phyloP scores from a whole-genome alignment of 225 moss, liverwort and hornwort species.

The Rhytidiadelphus loreus region DNA sequence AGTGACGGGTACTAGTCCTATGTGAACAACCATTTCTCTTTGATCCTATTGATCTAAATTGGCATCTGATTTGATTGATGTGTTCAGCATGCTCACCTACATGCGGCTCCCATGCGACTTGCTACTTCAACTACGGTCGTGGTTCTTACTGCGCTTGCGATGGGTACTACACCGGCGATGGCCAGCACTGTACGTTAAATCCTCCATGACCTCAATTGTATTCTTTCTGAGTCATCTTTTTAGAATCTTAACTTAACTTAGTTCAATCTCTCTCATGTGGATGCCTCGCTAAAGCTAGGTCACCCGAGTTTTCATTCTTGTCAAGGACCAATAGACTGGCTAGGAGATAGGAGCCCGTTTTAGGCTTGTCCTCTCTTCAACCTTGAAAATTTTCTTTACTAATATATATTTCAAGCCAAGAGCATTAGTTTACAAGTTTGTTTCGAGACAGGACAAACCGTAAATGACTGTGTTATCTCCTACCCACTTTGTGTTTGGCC shows the following conservation, averaged over 20 bases:
- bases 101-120: constrained; percentile 16
- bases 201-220: background rate
- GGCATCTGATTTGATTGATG: background rate
- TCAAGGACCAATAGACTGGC: background rate
- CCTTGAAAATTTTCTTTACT: too few species aligned
- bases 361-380: background rate
- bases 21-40: background rate
- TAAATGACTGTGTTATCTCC: background rate
- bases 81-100: background rate
- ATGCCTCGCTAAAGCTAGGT: background rate
- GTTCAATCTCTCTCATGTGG: background rate
- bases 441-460: background rate
- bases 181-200: constrained; percentile 6
- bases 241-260: background rate
- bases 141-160: constrained; percentile 8
- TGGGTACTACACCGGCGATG: constrained; percentile 27
- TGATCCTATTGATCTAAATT: background rate
- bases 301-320: background rate
- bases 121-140: background rate
- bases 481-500: background rate
- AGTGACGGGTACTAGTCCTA: background rate
- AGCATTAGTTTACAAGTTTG: background rate
- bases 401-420: background rate
- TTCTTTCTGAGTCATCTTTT: background rate
- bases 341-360: background rate